phyloP scores from a whole-genome alignment of 768 basidiomycete species.

The Cystobasidium onofrii region DNA sequence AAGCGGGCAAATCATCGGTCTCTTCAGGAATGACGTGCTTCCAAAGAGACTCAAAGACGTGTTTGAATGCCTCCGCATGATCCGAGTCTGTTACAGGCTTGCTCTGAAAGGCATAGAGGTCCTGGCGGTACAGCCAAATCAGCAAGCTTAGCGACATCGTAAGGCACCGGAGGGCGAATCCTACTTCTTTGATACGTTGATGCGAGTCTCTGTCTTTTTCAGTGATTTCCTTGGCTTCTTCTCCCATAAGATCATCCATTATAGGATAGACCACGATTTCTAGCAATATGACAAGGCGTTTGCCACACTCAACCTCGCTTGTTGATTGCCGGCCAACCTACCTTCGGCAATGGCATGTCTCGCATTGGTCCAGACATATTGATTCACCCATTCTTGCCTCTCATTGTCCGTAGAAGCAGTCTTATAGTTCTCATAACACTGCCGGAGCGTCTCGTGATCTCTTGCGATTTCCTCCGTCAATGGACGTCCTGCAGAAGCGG shows the following conservation, averaged over 20 bases:
- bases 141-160: not conserved
- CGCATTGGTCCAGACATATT: slow-evolving; percentile 16
- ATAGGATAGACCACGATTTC: slow-evolving; percentile 14
- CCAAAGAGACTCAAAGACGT: slow-evolving; percentile 8
- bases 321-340: not conserved
- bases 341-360: slow-evolving; percentile 25
- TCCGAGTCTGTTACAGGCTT: slow-evolving; percentile 5
- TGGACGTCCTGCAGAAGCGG: slow-evolving; percentile 1
- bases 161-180: not conserved
- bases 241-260: slow-evolving; percentile 11
- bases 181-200: slow-evolving; percentile 19
- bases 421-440: slow-evolving; percentile 27
- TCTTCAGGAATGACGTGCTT: slow-evolving; percentile 17
- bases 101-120: slow-evolving; percentile 14
- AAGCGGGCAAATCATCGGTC: slow-evolving; percentile 16
- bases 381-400: slow-evolving; percentile 14
- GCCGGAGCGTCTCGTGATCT: slow-evolving; percentile 19
- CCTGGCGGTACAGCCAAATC: not conserved
- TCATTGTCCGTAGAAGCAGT: not conserved
- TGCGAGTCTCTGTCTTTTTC: slow-evolving; percentile 28
- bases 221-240: slow-evolving; percentile 4
- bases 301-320: not conserved
- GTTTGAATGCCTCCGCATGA: not conserved
- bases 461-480: slow-evolving; percentile 26
- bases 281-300: not conserved